These are phyloP conservation scores for Dryas alaskensis DNA, from an alignment of 306 rosid genomes.

Conservation along the genomic window DNA sequence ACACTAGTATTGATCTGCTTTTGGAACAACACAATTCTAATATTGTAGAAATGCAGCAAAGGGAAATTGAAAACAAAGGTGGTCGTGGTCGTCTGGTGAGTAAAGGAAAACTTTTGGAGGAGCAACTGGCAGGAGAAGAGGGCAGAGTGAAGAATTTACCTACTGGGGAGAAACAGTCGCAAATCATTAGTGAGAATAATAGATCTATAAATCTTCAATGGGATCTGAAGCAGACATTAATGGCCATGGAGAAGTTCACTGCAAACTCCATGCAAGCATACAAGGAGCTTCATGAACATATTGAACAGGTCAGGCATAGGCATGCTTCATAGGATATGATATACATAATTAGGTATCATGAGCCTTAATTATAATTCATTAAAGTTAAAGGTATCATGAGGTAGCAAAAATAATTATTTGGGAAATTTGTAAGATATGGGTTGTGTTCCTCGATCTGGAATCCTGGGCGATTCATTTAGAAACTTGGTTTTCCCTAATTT, in stretches of 20 bases:
- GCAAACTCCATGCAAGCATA: slow-evolving; percentile 45
- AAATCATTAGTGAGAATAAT: neutral
- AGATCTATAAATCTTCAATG: slow-evolving; percentile 27
- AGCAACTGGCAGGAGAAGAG: slow-evolving; percentile 31
- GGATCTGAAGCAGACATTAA: slow-evolving; percentile 51
- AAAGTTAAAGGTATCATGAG: no score
- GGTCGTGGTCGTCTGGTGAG: slow-evolving; percentile 32
- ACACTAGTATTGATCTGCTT: slow-evolving; percentile 34
- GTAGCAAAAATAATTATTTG: no score
- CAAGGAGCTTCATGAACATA: slow-evolving; percentile 51
- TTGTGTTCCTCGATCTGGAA: slow-evolving; percentile 1
- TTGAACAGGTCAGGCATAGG: slow-evolving; percentile 27
- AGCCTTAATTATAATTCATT: no score
- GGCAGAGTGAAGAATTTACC: slow-evolving; percentile 12
- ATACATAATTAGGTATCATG: no score
- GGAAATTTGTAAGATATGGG: no score
- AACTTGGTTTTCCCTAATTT: no score
- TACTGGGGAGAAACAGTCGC: slow-evolving; percentile 3
- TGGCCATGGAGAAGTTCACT: slow-evolving; percentile 54
- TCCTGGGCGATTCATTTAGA: no score
- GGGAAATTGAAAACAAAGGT: slow-evolving; percentile 44
- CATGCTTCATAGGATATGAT: no score
- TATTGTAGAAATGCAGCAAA: slow-evolving; percentile 40
- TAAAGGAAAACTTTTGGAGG: slow-evolving; percentile 41
- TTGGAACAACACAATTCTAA: slow-evolving; percentile 38